Conservation (phyloP, 225 moss, liverwort and hornwort species). For the Neckera pumila region DNA sequence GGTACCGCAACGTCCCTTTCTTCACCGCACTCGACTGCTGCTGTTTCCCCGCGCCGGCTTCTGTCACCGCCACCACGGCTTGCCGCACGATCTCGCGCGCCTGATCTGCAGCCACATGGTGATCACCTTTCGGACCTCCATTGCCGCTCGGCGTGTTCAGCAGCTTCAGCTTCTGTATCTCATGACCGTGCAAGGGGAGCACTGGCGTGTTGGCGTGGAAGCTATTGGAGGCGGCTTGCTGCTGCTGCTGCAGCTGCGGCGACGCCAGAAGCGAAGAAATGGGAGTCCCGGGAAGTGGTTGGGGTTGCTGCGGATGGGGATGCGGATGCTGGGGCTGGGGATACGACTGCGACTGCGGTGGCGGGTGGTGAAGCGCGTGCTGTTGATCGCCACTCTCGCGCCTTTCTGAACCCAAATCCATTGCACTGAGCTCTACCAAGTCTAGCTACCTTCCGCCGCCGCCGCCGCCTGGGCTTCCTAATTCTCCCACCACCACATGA, state of each 20-base stretch:
- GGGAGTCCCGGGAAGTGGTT: background rate
- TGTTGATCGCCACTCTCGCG: constrained; percentile 38
- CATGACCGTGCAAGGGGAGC: constrained; percentile 1
- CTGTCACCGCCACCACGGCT: constrained; percentile 22
- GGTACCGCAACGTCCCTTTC: constrained; percentile 55
- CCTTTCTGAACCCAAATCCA: constrained; percentile 36
- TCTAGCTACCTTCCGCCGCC: background rate
- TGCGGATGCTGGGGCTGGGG: background rate
- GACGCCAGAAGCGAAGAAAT: constrained; percentile 15
- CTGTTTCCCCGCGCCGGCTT: background rate
- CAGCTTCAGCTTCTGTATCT: constrained; percentile 33
- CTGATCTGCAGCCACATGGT: constrained; percentile 28
- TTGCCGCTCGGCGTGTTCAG: constrained; percentile 36
- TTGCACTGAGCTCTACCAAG: background rate
- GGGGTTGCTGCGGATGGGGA: background rate
- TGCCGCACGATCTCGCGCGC: constrained; percentile 48
- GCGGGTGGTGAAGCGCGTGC: background rate
- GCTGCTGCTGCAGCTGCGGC: constrained; percentile 6
- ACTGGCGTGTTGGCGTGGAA: constrained; percentile 7
- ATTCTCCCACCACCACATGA: constrained; percentile 49
- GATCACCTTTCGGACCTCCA: constrained; percentile 28
- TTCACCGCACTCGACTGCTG: constrained; percentile 7
- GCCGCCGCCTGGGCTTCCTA: constrained; percentile 21
- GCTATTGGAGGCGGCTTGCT: constrained; percentile 2
- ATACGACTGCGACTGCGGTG: background rate